Evolutionary conservation across 164 flowering plant species (phyloP), one percentile per base, ranked within the genome.

Genomic region (Houttuynia cordata): DNA sequence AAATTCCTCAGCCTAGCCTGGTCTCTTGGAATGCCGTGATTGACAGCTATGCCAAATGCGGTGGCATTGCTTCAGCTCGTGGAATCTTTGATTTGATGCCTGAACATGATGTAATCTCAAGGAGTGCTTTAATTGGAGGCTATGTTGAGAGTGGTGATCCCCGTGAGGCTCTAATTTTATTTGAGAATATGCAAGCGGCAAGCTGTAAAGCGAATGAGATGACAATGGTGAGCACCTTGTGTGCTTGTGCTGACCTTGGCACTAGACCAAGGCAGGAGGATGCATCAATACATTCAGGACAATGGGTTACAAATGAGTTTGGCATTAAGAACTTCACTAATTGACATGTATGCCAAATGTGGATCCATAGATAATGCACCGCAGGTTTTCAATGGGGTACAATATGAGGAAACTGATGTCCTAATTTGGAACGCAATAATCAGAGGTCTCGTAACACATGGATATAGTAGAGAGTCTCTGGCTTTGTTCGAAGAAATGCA

Each of bases 321-420:
- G 60, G 75, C 67, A 15, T 62, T 91, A 64, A 57, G 63, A n/a
- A 91, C 97, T 18, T 83, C 88, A 9, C 75, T 86, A n/a, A 81
- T 88, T 30, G 94, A 88, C 69, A 91, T 91, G 97, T 91, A 88
- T 63, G 86, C 94, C 37, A 91, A 91, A 68, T 88, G 90, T 61
- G 97, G 96, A 15, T 83, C 91, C 0, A 79, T 88, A 53, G 76
- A 78, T 45, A 91, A 91, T 65, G 97, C 96, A 15, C 51, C 79
- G 22, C 47, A 13, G 17, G 88, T 80, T 59, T 91, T 91, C 64
- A 79, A 64, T 53, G 77, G 60, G 34, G 76, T 66, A 10, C 51
- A 75, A 0, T 12, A 30, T 54, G 45, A 45, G 39, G 61, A 68
- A 53, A 79, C 78, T 0, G 90, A 88, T 72, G 86, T 91, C 0